A percentile compares a stretch with the other conserved stretches of the same genome.
Conservation (phyloP, 2,329 filamentous ascomycete genomes). For the Rutstroemia sp. region DNA sequence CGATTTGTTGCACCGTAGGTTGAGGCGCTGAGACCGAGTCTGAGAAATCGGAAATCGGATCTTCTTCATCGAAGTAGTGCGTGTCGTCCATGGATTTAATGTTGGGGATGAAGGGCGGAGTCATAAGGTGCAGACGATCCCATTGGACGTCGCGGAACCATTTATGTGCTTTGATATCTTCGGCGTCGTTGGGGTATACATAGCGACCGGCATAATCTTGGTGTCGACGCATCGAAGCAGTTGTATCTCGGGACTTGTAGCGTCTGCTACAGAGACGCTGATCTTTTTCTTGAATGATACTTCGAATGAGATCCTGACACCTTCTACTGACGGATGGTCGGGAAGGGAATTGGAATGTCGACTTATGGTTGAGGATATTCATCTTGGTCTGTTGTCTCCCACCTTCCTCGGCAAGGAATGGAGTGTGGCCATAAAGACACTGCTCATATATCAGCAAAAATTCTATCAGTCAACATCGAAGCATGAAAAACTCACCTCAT, state of each 20-base stretch:
- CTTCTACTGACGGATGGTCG: constrained; percentile 57
- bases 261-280: constrained; percentile 66
- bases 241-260: constrained; percentile 60
- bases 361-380: constrained; percentile 70
- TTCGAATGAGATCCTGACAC: constrained; percentile 70
- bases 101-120: constrained; percentile 73
- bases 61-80: constrained; percentile 84
- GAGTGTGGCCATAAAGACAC: constrained; percentile 86
- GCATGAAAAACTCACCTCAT: constrained; percentile 48
- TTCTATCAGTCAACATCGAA: not conserved
- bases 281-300: constrained; percentile 67
- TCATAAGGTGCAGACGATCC: constrained; percentile 62
- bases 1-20: constrained; percentile 22
- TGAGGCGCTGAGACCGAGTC: constrained; percentile 32
- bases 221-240: constrained; percentile 13
- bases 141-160: constrained; percentile 80
- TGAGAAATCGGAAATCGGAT: constrained; percentile 59
- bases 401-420: constrained; percentile 74
- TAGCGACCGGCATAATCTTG: constrained; percentile 45
- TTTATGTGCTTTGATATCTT: constrained; percentile 81
- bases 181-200: constrained; percentile 77
- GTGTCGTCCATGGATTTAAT: constrained; percentile 65
- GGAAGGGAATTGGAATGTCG: constrained; percentile 63
- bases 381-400: constrained; percentile 72
- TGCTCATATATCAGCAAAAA: constrained; percentile 23